Conservation (phyloP, 2,329 filamentous ascomycete species). For the Aspergillus pseudoviridinutans region DNA sequence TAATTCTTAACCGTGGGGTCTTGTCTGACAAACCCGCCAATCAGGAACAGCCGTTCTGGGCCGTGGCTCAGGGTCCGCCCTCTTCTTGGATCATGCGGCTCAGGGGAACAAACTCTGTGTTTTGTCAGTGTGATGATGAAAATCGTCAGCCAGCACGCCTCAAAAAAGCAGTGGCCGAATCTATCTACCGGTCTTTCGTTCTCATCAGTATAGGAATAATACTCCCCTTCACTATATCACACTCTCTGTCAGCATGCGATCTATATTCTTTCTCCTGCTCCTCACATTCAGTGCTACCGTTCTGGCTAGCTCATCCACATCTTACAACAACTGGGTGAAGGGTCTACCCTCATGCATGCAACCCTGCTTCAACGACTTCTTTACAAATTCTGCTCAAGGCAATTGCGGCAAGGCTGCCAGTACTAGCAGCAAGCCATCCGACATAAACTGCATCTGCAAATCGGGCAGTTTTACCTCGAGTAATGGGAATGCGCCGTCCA, state of each 20-base stretch:
- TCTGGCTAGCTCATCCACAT: slow-evolving; percentile 5
- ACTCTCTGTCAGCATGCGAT: background rate
- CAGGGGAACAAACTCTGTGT: background rate
- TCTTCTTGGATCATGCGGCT: background rate
- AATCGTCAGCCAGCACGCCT: background rate
- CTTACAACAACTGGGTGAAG: slow-evolving; percentile 44
- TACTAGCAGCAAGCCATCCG: background rate
- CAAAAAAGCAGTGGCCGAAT: no score
- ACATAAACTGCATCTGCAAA: background rate
- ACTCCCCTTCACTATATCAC: no score
- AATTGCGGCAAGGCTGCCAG: background rate
- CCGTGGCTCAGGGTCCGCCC: background rate
- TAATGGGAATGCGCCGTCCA: background rate
- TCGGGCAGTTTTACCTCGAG: background rate
- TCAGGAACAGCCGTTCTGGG: background rate
- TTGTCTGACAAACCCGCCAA: background rate
- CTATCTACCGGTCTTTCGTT: background rate
- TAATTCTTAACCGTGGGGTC: no score
- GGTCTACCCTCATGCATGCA: background rate
- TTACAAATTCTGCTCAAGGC: background rate
- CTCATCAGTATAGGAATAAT: background rate
- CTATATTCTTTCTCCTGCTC: background rate
- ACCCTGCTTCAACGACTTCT: background rate
- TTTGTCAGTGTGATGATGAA: background rate
- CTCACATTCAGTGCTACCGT: background rate